Conservation (phyloP, 495 filamentous ascomycete genomes). For the Hapsidospora chrysogenum region DNA sequence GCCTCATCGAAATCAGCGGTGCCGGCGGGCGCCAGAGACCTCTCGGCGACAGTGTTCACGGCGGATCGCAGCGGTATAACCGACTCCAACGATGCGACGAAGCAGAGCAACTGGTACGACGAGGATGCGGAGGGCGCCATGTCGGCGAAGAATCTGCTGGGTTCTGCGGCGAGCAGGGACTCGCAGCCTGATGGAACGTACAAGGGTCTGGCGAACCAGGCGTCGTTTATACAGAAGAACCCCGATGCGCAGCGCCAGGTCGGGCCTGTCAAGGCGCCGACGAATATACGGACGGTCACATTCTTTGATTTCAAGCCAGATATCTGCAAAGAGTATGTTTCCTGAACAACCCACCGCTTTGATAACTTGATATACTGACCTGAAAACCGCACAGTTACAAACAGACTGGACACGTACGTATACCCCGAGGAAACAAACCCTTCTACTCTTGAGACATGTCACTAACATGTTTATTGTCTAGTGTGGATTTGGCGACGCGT, state of each 20-base stretch:
- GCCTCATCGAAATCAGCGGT: constrained; percentile 30
- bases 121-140: constrained; percentile 34
- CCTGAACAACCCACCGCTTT: no score
- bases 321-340: constrained; percentile 69
- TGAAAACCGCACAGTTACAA: no score
- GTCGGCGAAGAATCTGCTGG: constrained; percentile 44
- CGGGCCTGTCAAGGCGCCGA: constrained; percentile 76
- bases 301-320: constrained; percentile 85
- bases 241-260: constrained; percentile 57
- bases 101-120: constrained; percentile 80
- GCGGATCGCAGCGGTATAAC: constrained; percentile 45
- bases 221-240: constrained; percentile 64
- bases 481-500: constrained; percentile 61
- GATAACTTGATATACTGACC: no score
- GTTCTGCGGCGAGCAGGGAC: constrained; percentile 30
- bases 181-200: constrained; percentile 46
- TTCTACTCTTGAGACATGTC: not conserved
- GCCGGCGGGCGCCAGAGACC: constrained; percentile 17
- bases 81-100: constrained; percentile 76
- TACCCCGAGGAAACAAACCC: no score
- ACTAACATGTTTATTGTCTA: constrained; percentile 21
- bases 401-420: not conserved
- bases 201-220: constrained; percentile 54
- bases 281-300: constrained; percentile 82
- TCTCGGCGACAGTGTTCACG: constrained; percentile 36